Evolutionary conservation across 1,284 basidiomycete genomes (phyloP).

Genomic region (Rhodofomes roseus): DNA sequence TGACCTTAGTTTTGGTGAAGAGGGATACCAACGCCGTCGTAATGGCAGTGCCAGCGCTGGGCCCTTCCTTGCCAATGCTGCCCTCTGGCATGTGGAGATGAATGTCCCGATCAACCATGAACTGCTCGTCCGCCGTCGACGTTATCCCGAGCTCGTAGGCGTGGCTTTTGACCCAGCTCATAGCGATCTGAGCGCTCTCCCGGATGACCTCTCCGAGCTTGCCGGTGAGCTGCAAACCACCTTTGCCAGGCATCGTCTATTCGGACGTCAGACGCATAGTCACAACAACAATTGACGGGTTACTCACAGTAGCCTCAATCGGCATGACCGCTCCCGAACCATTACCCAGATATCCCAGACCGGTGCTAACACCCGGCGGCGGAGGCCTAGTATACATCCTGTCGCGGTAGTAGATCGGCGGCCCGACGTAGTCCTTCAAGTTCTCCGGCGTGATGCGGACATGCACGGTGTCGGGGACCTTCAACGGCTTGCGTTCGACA

Average conservation of each 20-base stretch:
- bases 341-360: slow-evolving; percentile 94
- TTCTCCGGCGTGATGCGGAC: slow-evolving; percentile 85
- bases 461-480: slow-evolving; percentile 77
- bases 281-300: not conserved
- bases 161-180: slow-evolving; percentile 92
- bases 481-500: slow-evolving; percentile 74
- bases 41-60: slow-evolving; percentile 93
- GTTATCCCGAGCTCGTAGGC: slow-evolving; percentile 89
- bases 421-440: slow-evolving; percentile 95
- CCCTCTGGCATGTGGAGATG: slow-evolving; percentile 98
- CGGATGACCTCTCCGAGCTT: slow-evolving; percentile 98
- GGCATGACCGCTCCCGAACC: slow-evolving; percentile 97
- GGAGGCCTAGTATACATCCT: slow-evolving; percentile 81
- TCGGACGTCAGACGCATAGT: not conserved
- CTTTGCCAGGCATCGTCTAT: slow-evolving; percentile 91
- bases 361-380: slow-evolving; percentile 92
- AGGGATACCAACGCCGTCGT: slow-evolving; percentile 88
- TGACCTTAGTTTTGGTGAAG: slow-evolving; percentile 80
- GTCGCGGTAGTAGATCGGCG: slow-evolving; percentile 94
- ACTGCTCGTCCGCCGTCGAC: slow-evolving; percentile 62
- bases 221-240: slow-evolving; percentile 86
- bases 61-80: slow-evolving; percentile 96
- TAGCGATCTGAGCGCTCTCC: slow-evolving; percentile 91
- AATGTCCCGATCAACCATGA: slow-evolving; percentile 82
- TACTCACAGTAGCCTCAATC: slow-evolving; percentile 84